These are phyloP conservation scores for Dioszegia crocea DNA, from an alignment of 768 basidiomycete genomes.

Conservation along the genomic window DNA sequence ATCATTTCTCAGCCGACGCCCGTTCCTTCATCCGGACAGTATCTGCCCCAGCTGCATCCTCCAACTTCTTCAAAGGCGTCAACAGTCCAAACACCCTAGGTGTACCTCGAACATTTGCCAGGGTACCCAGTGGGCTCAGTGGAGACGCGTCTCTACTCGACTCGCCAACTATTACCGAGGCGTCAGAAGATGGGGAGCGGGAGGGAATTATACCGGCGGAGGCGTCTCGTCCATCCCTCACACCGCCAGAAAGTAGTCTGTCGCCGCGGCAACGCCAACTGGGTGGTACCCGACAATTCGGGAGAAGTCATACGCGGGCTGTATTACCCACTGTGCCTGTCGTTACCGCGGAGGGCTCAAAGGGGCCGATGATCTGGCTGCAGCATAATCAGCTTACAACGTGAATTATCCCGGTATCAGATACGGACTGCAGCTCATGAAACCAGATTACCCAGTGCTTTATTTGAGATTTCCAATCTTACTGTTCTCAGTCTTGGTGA, in stretches of 20 bases:
- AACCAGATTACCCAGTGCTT: conserved; percentile 39
- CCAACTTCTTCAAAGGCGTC: not conserved
- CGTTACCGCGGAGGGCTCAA: not conserved
- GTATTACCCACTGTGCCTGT: not conserved
- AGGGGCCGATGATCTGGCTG: conserved; percentile 2
- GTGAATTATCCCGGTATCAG: not conserved
- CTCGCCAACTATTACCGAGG: conserved; percentile 23
- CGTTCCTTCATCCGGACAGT: conserved; percentile 21
- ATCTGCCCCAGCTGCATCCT: conserved; percentile 32
- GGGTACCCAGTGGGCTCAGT: conserved; percentile 21
- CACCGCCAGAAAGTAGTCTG: not conserved
- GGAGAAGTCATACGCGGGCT: conserved; percentile 24
- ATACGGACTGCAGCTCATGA: not conserved
- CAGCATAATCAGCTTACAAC: conserved; percentile 19
- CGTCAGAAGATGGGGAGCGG: conserved; percentile 12
- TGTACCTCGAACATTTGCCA: not conserved
- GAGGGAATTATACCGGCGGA: not conserved
- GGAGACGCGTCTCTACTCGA: conserved; percentile 1
- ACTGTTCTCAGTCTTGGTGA: conserved; percentile 37
- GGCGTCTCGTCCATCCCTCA: not conserved
- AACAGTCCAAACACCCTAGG: not conserved
- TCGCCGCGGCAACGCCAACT: not conserved
- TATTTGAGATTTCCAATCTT: conserved; percentile 45
- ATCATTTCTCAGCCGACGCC: conserved; percentile 25
- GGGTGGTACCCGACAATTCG: conserved; percentile 8